Percentiles rank a stretch among this genome's conserved stretches.
Conservation (phyloP, 305 asterid species). For the Fraxinus velutina region DNA sequence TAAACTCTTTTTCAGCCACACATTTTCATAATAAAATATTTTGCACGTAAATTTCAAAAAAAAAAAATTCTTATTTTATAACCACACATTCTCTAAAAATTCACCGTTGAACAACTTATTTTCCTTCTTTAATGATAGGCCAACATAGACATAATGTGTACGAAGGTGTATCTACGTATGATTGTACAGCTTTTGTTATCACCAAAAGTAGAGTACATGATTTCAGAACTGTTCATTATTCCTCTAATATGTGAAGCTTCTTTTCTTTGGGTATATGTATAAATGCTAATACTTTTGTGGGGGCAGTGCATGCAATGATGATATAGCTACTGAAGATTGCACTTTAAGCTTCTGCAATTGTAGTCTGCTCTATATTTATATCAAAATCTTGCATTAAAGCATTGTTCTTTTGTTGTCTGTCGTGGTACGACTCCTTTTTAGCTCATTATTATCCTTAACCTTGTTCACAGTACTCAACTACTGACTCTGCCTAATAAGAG, state of each 20-base stretch:
- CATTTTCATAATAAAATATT: no score
- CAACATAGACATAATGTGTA: not conserved
- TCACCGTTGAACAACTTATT: not conserved
- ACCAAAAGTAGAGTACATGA: not conserved
- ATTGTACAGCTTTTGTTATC: not conserved
- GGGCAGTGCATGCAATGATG: slow-evolving; percentile 37
- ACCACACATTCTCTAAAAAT: not conserved
- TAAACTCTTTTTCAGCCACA: no score
- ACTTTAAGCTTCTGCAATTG: slow-evolving; percentile 32
- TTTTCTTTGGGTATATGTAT: not conserved
- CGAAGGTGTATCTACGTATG: not conserved
- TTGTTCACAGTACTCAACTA: not conserved
- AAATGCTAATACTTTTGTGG: not conserved
- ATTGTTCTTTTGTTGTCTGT: slow-evolving; percentile 33
- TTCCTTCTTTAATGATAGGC: not conserved
- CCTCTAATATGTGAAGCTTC: not conserved
- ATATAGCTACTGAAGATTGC: slow-evolving; percentile 18
- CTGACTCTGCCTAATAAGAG: not conserved
- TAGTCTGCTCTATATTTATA: not conserved
- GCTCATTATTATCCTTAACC: slow-evolving; percentile 25
- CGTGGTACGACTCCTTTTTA: slow-evolving; percentile 51
- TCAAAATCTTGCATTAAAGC: slow-evolving; percentile 22
- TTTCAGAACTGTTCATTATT: not conserved
- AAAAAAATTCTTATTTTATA: no score
- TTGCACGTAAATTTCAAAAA: no score